Percentiles rank a stretch among this genome's conserved stretches.
These are phyloP conservation scores for Candida broadrunensis DNA, from an alignment of 805 yeast species.

Conservation along the genomic window DNA sequence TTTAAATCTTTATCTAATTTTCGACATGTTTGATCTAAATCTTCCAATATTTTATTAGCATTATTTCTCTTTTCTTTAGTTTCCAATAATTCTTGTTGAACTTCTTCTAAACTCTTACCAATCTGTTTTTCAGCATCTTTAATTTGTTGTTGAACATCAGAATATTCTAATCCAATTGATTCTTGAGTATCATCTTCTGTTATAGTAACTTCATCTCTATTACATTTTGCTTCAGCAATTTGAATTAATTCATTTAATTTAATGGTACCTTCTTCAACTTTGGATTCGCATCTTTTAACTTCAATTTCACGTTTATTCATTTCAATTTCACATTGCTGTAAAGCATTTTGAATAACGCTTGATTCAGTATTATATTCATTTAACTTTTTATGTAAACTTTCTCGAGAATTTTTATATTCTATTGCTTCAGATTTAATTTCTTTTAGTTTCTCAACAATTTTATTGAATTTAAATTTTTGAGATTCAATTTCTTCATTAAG, in stretches of 20 bases:
- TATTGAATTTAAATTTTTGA: constrained; percentile 6
- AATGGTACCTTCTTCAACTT: constrained; percentile 10
- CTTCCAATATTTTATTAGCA: constrained; percentile 38
- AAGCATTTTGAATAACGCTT: not conserved
- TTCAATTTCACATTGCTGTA: not conserved
- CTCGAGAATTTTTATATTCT: constrained; percentile 11
- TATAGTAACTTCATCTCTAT: constrained; percentile 43
- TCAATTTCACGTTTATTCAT: not conserved
- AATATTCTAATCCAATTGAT: constrained; percentile 48
- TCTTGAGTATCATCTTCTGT: constrained; percentile 42
- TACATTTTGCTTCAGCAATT: constrained; percentile 41
- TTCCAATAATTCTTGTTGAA: constrained; percentile 44
- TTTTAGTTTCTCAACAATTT: constrained; percentile 4
- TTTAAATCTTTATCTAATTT: constrained; percentile 27
- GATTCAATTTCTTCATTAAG: constrained; percentile 18
- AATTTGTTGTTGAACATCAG: constrained; percentile 43
- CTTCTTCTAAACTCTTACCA: constrained; percentile 56
- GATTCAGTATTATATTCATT: constrained; percentile 11
- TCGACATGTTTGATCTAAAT: constrained; percentile 25
- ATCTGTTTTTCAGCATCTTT: constrained; percentile 49
- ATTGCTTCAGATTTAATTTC: constrained; percentile 14
- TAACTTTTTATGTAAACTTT: constrained; percentile 30
- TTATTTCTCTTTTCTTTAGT: constrained; percentile 42
- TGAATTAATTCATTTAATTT: constrained; percentile 13
- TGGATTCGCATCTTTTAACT: constrained; percentile 3